Percentiles rank a stretch among this genome's conserved stretches.
Evolutionary conservation across 345 rosid species (phyloP).

Genomic region (Rubroshorea leprosula): DNA sequence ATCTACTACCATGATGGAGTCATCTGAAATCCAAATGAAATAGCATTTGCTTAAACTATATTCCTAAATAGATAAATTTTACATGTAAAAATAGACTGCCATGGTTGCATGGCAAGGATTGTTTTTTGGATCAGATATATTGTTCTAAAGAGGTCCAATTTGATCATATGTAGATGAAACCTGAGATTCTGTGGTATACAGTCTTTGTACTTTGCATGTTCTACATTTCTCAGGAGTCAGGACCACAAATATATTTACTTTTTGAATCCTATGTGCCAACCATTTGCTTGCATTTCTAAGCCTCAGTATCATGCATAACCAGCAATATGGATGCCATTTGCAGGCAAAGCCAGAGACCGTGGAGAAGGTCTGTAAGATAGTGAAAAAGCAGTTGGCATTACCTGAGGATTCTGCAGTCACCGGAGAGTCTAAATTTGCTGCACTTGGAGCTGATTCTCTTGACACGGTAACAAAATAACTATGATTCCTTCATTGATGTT

Average conservation of each 20-base stretch:
- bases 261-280: background rate
- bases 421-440: constrained; percentile 47
- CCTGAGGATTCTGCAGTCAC: constrained; percentile 27
- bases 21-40: too few relatives aligned
- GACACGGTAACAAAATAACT: constrained; percentile 38
- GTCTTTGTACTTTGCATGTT: too few relatives aligned
- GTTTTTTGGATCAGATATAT: too few relatives aligned
- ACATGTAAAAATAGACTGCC: too few relatives aligned
- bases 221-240: too few relatives aligned
- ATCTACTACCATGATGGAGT: too few relatives aligned
- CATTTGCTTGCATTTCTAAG: background rate
- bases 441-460: constrained; percentile 78
- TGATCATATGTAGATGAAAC: too few relatives aligned
- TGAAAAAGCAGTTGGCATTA: constrained; percentile 59
- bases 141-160: too few relatives aligned
- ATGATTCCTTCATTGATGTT: background rate
- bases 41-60: too few relatives aligned
- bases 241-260: too few relatives aligned
- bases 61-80: too few relatives aligned
- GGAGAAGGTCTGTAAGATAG: constrained; percentile 49
- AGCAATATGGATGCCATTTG: background rate
- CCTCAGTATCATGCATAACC: background rate
- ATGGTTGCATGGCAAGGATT: background rate
- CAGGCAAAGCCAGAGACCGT: constrained; percentile 64
- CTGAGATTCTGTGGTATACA: too few relatives aligned